phyloP scores from a whole-genome alignment of 2,329 filamentous ascomycete species.

The Mycosphaerelloides madeirae region DNA sequence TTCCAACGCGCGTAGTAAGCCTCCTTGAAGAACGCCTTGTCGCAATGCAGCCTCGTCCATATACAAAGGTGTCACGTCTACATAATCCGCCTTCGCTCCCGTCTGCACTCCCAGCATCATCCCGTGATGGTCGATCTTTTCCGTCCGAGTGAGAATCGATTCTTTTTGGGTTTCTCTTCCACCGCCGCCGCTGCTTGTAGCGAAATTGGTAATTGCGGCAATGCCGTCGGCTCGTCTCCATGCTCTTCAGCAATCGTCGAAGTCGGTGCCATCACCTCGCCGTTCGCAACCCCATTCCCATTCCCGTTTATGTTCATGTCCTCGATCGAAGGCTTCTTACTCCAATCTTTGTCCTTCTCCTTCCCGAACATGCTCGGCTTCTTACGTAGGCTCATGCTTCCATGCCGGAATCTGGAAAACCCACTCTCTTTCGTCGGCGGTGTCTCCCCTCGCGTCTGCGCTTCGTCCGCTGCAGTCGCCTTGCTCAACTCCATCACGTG shows the following conservation, averaged over 20 bases:
- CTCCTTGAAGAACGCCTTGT: too few relatives aligned
- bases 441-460: conserved; percentile 27
- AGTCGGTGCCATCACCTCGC: background rate
- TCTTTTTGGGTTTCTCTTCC: conserved; percentile 47
- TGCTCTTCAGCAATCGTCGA: conserved; percentile 20
- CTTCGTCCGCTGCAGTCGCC: conserved; percentile 54
- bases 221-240: conserved; percentile 15
- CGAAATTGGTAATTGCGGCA: conserved; percentile 1
- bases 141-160: conserved; percentile 63
- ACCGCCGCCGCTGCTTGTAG: background rate
- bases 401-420: conserved; percentile 60
- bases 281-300: background rate
- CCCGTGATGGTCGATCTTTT: conserved; percentile 56
- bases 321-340: conserved; percentile 23
- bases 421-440: conserved; percentile 31
- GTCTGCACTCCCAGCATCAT: too few relatives aligned
- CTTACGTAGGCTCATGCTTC: conserved; percentile 73
- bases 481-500: conserved; percentile 64
- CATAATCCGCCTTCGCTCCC: too few relatives aligned
- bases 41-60: background rate
- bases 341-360: conserved; percentile 40
- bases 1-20: too few relatives aligned
- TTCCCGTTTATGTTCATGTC: background rate
- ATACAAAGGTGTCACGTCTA: background rate
- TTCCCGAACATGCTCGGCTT: conserved; percentile 54